phyloP scores from a whole-genome alignment of 345 rosid genomes.

The Toxicodendron radicans region DNA sequence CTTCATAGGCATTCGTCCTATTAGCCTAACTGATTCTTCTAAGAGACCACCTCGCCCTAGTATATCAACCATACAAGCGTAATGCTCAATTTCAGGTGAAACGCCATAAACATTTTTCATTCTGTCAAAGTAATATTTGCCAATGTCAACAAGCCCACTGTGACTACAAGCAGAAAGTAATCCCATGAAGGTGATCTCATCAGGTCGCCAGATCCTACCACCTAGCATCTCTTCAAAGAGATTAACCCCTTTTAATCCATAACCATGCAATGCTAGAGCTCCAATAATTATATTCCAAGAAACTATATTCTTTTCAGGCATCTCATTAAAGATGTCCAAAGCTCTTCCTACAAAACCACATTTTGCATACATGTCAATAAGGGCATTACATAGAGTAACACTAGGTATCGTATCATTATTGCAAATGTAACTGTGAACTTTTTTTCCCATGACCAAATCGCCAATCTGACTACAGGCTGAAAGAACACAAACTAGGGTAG shows the following conservation, averaged over 20 bases:
- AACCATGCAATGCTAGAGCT: conserved; percentile 36
- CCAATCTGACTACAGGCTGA: conserved; percentile 46
- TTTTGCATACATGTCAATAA: conserved; percentile 35
- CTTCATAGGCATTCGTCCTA: conserved; percentile 33
- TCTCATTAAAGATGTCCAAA: conserved; percentile 29
- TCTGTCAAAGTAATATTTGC: conserved; percentile 24
- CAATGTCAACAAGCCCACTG: conserved; percentile 35
- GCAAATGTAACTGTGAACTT: conserved; percentile 22
- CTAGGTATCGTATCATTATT: not conserved
- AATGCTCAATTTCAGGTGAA: conserved; percentile 37
- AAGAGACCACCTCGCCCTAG: conserved; percentile 38
- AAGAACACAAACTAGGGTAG: conserved; percentile 33
- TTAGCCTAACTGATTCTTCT: conserved; percentile 31
- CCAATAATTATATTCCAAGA: conserved; percentile 40
- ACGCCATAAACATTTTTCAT: conserved; percentile 25
- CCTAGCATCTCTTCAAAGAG: conserved; percentile 31
- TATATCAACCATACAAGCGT: conserved; percentile 40
- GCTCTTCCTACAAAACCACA: conserved; percentile 24
- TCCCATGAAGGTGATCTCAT: conserved; percentile 38
- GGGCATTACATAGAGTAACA: conserved; percentile 26
- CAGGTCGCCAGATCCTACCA: conserved; percentile 23
- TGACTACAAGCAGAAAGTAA: conserved; percentile 47
- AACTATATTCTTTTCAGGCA: conserved; percentile 28
- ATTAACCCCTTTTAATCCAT: conserved; percentile 28
- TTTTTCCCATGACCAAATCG: conserved; percentile 32